A percentile compares a stretch with the other conserved stretches of the same genome.
These are phyloP conservation scores for Pichia thaimueangensis DNA, from an alignment of 805 yeast species.

Conservation along the genomic window DNA sequence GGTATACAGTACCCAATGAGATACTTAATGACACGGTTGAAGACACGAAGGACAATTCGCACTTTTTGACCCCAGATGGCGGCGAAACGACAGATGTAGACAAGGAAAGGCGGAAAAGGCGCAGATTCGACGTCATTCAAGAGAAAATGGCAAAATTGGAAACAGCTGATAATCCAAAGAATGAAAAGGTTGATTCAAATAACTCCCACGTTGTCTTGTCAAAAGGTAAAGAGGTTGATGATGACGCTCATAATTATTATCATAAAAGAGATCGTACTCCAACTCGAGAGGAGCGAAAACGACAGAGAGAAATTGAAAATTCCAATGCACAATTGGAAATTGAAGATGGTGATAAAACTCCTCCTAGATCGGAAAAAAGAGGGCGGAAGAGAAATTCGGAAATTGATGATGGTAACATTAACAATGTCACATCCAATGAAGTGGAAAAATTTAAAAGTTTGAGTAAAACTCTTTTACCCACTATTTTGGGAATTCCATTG, in stretches of 20 bases:
- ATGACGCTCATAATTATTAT: no score
- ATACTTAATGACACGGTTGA: no score
- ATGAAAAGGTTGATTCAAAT: no score
- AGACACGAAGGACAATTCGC: no score
- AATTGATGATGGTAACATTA: constrained; percentile 20
- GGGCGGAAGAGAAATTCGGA: constrained; percentile 6
- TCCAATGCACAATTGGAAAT: no score
- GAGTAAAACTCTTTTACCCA: constrained; percentile 15
- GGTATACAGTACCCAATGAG: no score
- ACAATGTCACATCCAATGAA: no score
- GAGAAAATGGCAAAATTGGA: constrained; percentile 3
- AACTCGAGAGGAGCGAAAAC: constrained; percentile 33
- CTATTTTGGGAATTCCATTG: constrained; percentile 32
- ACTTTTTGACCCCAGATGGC: no score
- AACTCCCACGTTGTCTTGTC: no score
- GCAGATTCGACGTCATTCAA: constrained; percentile 12
- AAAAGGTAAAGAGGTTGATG: no score
- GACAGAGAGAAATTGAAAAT: no score
- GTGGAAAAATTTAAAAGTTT: constrained; percentile 11
- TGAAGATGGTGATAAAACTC: constrained; percentile 14
- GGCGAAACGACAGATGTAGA: no score
- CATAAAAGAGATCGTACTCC: constrained; percentile 39
- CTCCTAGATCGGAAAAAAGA: constrained; percentile 17
- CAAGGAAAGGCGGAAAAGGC: constrained; percentile 15
- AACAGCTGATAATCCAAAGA: background rate